phyloP scores from a whole-genome alignment of 257 asterid species.

The Linderniella brevidens region DNA sequence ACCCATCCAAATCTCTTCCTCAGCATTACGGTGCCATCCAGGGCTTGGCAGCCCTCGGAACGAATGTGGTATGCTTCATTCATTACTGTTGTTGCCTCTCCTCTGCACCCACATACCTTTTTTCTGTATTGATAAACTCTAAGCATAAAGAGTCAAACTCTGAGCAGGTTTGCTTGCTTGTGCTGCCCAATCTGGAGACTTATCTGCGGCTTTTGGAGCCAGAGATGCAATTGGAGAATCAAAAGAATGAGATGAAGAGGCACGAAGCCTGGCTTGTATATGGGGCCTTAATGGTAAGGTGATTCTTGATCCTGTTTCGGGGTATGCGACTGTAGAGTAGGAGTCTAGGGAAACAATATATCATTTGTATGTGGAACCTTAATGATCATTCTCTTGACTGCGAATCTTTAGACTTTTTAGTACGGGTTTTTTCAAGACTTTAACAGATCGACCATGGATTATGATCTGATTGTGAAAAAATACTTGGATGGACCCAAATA shows the following conservation, averaged over 20 bases:
- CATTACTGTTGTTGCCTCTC: slow-evolving; percentile 6
- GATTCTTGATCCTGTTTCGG: background rate
- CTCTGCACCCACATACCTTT: background rate
- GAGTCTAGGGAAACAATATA: slow-evolving; percentile 1
- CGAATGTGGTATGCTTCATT: slow-evolving; percentile 57
- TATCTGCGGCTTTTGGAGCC: slow-evolving; percentile 79
- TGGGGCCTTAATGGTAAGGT: slow-evolving; percentile 76
- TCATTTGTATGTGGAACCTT: background rate
- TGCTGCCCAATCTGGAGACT: slow-evolving; percentile 80
- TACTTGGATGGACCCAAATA: background rate
- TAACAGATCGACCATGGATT: background rate
- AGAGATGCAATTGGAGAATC: slow-evolving; percentile 85
- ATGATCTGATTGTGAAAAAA: too few relatives aligned
- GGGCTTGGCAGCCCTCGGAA: slow-evolving; percentile 88
- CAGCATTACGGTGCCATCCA: slow-evolving; percentile 98
- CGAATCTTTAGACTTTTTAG: too few relatives aligned
- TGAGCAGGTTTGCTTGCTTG: slow-evolving; percentile 52
- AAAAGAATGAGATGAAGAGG: slow-evolving; percentile 83
- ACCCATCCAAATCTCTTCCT: slow-evolving; percentile 74
- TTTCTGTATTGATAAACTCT: background rate
- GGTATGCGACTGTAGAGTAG: slow-evolving; percentile 3
- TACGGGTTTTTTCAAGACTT: too few relatives aligned
- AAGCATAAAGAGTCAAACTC: too few relatives aligned
- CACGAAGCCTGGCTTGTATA: slow-evolving; percentile 96
- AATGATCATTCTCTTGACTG: too few relatives aligned